Conservation (phyloP, 352 stramenopile species). For the Sclerospora graminicola region DNA sequence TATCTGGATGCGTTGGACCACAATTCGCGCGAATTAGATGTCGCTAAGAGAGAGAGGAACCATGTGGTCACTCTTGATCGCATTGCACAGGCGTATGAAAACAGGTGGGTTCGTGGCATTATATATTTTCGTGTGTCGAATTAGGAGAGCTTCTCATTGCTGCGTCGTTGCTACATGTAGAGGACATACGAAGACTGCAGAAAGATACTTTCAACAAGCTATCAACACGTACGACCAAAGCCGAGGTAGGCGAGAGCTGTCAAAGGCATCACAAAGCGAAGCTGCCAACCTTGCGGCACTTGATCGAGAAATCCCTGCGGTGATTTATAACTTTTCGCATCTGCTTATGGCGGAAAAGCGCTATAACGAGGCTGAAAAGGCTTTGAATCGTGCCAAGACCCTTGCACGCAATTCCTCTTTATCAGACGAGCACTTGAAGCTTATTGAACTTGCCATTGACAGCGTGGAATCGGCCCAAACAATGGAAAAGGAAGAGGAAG, state of each 20-base stretch:
- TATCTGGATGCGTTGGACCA: conserved; percentile 61
- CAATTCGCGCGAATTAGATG: conserved; percentile 21
- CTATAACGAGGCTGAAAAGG: conserved; percentile 12
- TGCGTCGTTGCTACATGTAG: background rate
- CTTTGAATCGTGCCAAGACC: conserved; percentile 16
- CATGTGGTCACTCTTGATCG: conserved; percentile 67
- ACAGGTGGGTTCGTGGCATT: conserved; percentile 17
- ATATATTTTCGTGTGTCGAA: background rate
- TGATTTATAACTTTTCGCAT: conserved; percentile 31
- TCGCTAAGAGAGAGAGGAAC: conserved; percentile 24
- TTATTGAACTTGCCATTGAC: conserved; percentile 17
- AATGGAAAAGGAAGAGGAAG: conserved; percentile 5
- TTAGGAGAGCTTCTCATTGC: background rate
- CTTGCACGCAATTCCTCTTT: conserved; percentile 16
- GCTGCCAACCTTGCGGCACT: conserved; percentile 14
- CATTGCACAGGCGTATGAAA: conserved; percentile 69
- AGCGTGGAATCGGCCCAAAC: conserved; percentile 6
- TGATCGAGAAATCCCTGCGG: conserved; percentile 23
- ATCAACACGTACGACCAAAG: conserved; percentile 23
- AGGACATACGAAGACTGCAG: conserved; percentile 12
- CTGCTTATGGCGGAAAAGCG: conserved; percentile 18
- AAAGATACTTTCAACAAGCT: conserved; percentile 27
- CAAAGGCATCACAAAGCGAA: conserved; percentile 15
- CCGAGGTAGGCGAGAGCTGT: conserved; percentile 18
- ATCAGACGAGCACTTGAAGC: conserved; percentile 12